These are phyloP conservation scores for Bruguiera sexangula DNA, from an alignment of 345 rosid species.

Conservation along the genomic window DNA sequence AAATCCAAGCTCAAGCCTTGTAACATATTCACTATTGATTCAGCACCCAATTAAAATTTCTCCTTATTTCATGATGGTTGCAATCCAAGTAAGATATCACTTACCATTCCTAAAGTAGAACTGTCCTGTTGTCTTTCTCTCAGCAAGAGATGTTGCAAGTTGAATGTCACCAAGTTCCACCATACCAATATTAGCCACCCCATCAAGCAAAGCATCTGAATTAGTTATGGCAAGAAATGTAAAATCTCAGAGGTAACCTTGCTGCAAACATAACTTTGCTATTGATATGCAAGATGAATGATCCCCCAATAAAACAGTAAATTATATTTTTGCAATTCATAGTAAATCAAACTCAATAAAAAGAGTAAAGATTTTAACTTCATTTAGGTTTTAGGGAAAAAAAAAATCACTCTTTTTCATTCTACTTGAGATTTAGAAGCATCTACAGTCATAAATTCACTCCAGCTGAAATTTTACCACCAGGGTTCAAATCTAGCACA, in stretches of 20 bases:
- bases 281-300: neutral
- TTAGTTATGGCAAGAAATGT: conserved; percentile 3
- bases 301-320: neutral
- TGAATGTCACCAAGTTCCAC: conserved; percentile 70
- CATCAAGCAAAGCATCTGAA: conserved; percentile 70
- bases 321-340: neutral
- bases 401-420: too few relatives aligned
- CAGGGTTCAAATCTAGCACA: too few relatives aligned
- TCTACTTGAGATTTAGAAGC: too few relatives aligned
- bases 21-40: neutral
- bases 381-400: neutral
- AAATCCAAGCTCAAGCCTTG: too few relatives aligned
- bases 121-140: conserved; percentile 74
- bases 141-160: conserved; percentile 72
- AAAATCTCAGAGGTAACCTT: neutral
- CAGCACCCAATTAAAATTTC: neutral
- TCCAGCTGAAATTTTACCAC: too few relatives aligned
- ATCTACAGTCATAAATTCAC: too few relatives aligned
- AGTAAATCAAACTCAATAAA: neutral
- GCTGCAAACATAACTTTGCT: conserved; percentile 3
- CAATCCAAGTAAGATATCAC: conserved; percentile 18
- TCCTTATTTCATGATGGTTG: neutral
- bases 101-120: conserved; percentile 67
- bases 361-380: neutral
- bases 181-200: conserved; percentile 69